Percentiles rank a stretch among this genome's conserved stretches.
These are phyloP conservation scores for Dichomitus squalens DNA, from an alignment of 1,284 basidiomycete species.

Conservation along the genomic window DNA sequence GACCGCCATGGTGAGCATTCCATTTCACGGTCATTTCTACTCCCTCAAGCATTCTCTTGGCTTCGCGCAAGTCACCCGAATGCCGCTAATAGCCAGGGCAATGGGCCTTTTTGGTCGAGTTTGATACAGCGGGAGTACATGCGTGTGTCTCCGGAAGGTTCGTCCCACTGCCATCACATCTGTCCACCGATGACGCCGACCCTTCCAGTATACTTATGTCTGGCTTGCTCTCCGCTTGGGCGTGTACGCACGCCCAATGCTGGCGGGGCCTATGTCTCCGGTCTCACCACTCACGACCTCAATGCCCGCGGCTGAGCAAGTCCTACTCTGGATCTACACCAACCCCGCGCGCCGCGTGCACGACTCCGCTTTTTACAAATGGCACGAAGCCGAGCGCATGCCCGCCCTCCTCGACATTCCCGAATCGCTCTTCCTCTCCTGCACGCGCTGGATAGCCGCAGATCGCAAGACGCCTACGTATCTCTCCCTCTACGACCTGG, in stretches of 20 bases:
- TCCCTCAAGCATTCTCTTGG: not conserved
- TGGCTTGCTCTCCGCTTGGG: not conserved
- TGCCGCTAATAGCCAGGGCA: not conserved
- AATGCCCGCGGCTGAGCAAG: not conserved
- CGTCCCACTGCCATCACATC: not conserved
- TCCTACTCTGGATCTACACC: conserved; percentile 32
- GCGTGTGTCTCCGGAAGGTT: not conserved
- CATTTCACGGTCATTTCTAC: too few relatives aligned
- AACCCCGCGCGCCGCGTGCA: conserved; percentile 33
- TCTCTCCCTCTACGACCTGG: conserved; percentile 59
- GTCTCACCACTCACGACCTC: not conserved
- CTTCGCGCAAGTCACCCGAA: not conserved
- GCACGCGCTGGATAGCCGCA: conserved; percentile 47
- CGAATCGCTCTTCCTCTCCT: conserved; percentile 48
- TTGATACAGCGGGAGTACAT: not conserved
- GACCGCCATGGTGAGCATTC: too few relatives aligned
- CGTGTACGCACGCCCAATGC: too few relatives aligned
- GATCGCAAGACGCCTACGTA: conserved; percentile 47
- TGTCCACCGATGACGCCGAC: conserved; percentile 1
- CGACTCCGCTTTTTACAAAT: conserved; percentile 41
- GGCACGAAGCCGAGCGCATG: conserved; percentile 69
- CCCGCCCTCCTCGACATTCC: conserved; percentile 54
- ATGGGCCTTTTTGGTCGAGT: not conserved
- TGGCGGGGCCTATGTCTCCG: not conserved
- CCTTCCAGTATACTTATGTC: not conserved